Conservation (phyloP, 106 monocot genomes). For the Allium sativum region DNA sequence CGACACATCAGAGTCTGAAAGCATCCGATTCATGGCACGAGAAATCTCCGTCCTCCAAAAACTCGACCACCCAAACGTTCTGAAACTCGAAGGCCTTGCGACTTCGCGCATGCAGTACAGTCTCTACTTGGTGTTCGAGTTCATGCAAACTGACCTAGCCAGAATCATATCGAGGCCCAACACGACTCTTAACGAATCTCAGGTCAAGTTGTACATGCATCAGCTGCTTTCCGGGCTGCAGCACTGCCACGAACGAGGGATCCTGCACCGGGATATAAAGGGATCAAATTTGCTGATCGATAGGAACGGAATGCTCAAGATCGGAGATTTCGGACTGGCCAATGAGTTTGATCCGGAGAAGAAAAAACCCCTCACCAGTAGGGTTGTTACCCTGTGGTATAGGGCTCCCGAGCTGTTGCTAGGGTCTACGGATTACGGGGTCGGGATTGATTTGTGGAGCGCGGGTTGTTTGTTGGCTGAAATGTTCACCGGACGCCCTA, state of each 20-base stretch:
- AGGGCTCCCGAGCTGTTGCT: not conserved
- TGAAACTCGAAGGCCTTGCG: conserved; percentile 43
- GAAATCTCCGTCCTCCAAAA: conserved; percentile 31
- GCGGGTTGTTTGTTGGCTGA: not conserved
- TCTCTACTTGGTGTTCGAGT: conserved; percentile 34
- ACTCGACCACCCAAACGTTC: conserved; percentile 33
- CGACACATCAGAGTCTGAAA: conserved; percentile 38
- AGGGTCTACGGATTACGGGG: not conserved
- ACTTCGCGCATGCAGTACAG: conserved; percentile 39
- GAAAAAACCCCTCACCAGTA: not conserved
- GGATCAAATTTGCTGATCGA: conserved; percentile 37
- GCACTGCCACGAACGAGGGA: conserved; percentile 36
- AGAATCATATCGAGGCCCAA: conserved; percentile 20
- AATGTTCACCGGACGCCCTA: not conserved
- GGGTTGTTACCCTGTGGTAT: not conserved
- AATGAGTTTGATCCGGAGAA: not conserved
- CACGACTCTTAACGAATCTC: conserved; percentile 20
- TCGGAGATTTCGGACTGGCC: not conserved
- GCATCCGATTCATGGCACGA: conserved; percentile 40
- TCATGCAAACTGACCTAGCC: conserved; percentile 32
- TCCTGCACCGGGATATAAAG: conserved; percentile 35
- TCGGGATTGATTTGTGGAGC: not conserved
- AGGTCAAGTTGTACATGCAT: conserved; percentile 35
- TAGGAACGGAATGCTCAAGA: conserved; percentile 14
- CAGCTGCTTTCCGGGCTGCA: conserved; percentile 35